Evolutionary conservation across 2,329 filamentous ascomycete species (phyloP), one percentile per base, ranked within the genome.

Genomic region (Verticillium albo-atrum): DNA sequence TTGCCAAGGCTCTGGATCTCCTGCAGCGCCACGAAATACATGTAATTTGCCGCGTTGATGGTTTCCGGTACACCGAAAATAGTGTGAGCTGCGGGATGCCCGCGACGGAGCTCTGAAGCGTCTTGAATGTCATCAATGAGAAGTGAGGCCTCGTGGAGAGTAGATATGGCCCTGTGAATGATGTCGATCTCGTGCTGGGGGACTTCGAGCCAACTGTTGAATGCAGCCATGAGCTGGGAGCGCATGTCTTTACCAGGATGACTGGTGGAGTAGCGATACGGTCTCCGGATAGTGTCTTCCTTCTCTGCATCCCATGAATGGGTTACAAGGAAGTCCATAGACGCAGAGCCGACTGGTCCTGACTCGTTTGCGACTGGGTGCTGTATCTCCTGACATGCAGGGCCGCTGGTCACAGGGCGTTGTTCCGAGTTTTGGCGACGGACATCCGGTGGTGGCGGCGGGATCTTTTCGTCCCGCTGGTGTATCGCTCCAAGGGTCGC

Each of bases 61-160:
- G 91, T 95, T 74, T 96, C 92, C 6, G 91, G 87, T 3, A 89
- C 87, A 62, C 92, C 92, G 69, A 93, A 96, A 67, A 96, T 92
- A 71, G 80, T 85, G 75, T 96, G 90, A 3, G 92, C 90, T 20
- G 94, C 91, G 14, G 92, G 92, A 42, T 91, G 82, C 47, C 92
- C 91, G 47, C 92, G 84, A 42, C 92, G 88, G 27, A 96, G 81
- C 62, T 86, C 75, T 2, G 89, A 92, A 42, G 83, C 86, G 75
- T 96, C 92, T 77, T 96, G 90, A 6, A 96, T 91, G 72, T 96
- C 92, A 74, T 96, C 92, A 59, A 96, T 85, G 26, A 96, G 84
- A 58, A 96, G 79, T 3, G 90, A 93, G 3, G 91, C 88, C 42
- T 91, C 93, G 74, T 96, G 91, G 54, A 96, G 82, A 89, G 94